Evolutionary conservation across 148 eudicot genomes (phyloP).

Genomic region (Tetragonia tetragonoides): DNA sequence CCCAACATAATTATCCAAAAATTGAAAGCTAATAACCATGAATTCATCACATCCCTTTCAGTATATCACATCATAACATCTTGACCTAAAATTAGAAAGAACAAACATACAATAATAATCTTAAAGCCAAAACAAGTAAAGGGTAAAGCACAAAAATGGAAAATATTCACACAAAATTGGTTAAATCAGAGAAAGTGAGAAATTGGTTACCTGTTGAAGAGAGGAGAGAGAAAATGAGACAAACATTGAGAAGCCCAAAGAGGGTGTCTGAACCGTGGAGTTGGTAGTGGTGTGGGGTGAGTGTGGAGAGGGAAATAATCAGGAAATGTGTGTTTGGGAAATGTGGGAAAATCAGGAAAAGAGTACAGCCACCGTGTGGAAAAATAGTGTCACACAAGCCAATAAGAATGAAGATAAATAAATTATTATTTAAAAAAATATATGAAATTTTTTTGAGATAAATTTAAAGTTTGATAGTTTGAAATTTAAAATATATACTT

Average conservation of each 20-base stretch:
- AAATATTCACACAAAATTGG: conserved; percentile 2
- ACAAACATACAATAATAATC: conserved; percentile 1
- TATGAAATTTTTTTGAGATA: too few species aligned
- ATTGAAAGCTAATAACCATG: conserved; percentile 2
- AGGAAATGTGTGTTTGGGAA: conserved; percentile 29
- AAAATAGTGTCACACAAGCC: too few species aligned
- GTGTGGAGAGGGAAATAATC: conserved; percentile 6
- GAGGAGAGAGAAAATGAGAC: conserved; percentile 19
- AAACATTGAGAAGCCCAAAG: conserved; percentile 26
- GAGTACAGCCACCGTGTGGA: too few species aligned
- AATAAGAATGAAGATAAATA: too few species aligned
- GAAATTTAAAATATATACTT: too few species aligned
- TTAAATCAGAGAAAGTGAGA: conserved; percentile 1
- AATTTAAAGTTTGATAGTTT: too few species aligned
- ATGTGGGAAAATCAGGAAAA: conserved; percentile 25
- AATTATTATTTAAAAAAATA: too few species aligned
- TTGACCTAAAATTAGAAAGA: conserved; percentile 9
- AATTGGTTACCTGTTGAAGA: conserved; percentile 12
- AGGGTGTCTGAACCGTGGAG: conserved; percentile 25
- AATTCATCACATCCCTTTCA: not conserved
- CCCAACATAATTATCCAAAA: conserved; percentile 8
- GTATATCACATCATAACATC: not conserved
- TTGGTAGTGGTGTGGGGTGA: conserved; percentile 22
- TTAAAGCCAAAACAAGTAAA: not conserved
- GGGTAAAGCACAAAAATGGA: conserved; percentile 3